A percentile compares a stretch with the other conserved stretches of the same genome.
Conservation (phyloP, 495 filamentous ascomycete genomes). For the Penicillium coprophilum region DNA sequence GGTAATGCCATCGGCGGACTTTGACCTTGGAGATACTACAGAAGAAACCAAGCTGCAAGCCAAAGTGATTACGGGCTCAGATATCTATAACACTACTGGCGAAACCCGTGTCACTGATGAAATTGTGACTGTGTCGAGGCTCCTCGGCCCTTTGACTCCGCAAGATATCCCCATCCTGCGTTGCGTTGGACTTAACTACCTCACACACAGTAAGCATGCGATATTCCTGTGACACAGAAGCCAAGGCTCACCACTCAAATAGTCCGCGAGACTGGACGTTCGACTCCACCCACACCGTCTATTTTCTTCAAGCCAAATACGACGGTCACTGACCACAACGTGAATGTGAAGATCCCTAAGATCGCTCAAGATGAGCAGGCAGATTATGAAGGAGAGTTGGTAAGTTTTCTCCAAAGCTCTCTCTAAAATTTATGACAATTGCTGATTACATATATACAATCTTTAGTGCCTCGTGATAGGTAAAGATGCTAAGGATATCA, state of each 20-base stretch:
- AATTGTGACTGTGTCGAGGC: constrained; percentile 30
- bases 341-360: constrained; percentile 43
- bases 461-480: constrained; percentile 53
- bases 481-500: constrained; percentile 58
- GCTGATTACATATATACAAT: not conserved
- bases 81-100: constrained; percentile 40
- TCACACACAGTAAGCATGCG: constrained; percentile 37
- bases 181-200: constrained; percentile 41
- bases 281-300: constrained; percentile 45
- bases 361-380: constrained; percentile 49
- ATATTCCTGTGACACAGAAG: not conserved
- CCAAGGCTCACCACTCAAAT: not conserved
- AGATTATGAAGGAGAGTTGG: constrained; percentile 54
- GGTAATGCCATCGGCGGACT: constrained; percentile 35
- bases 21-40: constrained; percentile 39
- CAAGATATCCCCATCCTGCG: constrained; percentile 36
- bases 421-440: not conserved
- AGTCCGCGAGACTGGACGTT: constrained; percentile 49
- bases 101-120: constrained; percentile 34
- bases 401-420: constrained; percentile 17
- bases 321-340: constrained; percentile 39
- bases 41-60: constrained; percentile 36
- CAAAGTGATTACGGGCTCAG: constrained; percentile 35
- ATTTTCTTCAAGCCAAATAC: constrained; percentile 52
- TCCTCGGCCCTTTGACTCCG: constrained; percentile 35